Base-by-base conservation (phyloP, 1,284 basidiomycete genomes). In the Trichosporon ovoides region DNA sequence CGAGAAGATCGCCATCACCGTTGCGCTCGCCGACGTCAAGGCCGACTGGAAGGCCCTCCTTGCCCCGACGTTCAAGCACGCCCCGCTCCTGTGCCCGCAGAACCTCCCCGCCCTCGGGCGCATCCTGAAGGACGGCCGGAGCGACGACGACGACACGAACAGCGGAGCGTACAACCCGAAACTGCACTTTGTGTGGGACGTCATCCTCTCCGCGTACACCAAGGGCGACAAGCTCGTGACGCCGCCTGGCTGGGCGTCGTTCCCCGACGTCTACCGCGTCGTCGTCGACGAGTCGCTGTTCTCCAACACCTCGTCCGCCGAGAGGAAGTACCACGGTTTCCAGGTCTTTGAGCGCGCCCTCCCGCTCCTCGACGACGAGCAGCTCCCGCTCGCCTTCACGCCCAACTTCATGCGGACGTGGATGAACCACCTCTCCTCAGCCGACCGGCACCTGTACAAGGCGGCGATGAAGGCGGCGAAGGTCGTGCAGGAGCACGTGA, bases 261-360 rank as follows among this genome's bases (percentile, higher is more conserved):
- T 97, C 76, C 84, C 87, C 56, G 93, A 96, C 64, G 91, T 97
- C 75, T 98, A 89, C 81, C 82, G 87, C 49, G 80, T 91, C 35
- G 88, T 89, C 13, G 90, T 98, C 14, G 95, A 98, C 76, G 94
- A 97, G 74, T 87, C 89, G 1, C 79, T 97, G 49, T 97, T 98
- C 72, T 85, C 89, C 3, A 80, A 87, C 13, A 86, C 86, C 13
- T 84, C 93, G 1, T 95, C 93, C 0, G 80, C 88, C 1, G 88
- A 96, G 72, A 84, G 91, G 59, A 97, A 97, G 78, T 92, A 88
- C 69, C 96, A 91, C 89, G 94, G 94, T 31, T 97, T 98, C 80
- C 88, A 90, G 72, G 84, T 97, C 19, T 90, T 98, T 75, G 85
- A 87, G 68, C 87, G 85, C 63, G 85, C 91, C 0, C 79, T 97